These are phyloP conservation scores for Colletotrichum kahawae DNA, from an alignment of 2,329 filamentous ascomycete species.

Conservation along the genomic window DNA sequence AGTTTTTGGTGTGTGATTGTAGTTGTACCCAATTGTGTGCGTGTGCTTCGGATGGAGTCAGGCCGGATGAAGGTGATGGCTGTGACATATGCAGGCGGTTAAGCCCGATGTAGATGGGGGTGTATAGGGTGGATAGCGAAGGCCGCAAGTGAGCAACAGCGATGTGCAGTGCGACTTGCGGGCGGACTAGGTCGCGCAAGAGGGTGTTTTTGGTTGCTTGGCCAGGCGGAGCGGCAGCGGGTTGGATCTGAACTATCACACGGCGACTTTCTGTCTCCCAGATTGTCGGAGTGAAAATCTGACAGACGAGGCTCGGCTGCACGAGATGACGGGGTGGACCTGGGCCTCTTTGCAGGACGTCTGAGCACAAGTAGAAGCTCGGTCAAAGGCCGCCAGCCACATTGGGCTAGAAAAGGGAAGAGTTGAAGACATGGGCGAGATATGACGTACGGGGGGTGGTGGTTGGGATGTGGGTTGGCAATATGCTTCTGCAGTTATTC, in stretches of 20 bases:
- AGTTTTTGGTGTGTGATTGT: not conserved
- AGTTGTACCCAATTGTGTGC: not conserved
- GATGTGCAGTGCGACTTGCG: constrained; percentile 5
- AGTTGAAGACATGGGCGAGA: constrained; percentile 6
- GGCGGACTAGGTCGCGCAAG: not conserved
- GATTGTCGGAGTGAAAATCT: constrained; percentile 22
- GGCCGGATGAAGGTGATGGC: not conserved
- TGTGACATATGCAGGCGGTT: constrained; percentile 10
- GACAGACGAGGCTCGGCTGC: constrained; percentile 9
- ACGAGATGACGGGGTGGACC: constrained; percentile 16
- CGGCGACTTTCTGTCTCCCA: not conserved
- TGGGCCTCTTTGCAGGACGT: constrained; percentile 11
- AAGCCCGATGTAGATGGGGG: not conserved
- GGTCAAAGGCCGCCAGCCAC: constrained; percentile 16
- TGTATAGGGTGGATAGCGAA: not conserved
- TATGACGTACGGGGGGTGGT: constrained; percentile 14
- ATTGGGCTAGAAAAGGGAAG: not conserved
- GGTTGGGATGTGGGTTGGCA: not conserved
- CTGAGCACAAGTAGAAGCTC: constrained; percentile 7
- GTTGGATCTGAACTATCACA: constrained; percentile 8
- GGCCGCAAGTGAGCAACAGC: constrained; percentile 16
- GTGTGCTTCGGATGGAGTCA: not conserved
- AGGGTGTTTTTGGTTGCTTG: not conserved
- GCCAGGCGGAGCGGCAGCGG: not conserved
- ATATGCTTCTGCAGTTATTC: not conserved